Base-by-base conservation (phyloP, 306 rosid species). In the Prunus campanulata region DNA sequence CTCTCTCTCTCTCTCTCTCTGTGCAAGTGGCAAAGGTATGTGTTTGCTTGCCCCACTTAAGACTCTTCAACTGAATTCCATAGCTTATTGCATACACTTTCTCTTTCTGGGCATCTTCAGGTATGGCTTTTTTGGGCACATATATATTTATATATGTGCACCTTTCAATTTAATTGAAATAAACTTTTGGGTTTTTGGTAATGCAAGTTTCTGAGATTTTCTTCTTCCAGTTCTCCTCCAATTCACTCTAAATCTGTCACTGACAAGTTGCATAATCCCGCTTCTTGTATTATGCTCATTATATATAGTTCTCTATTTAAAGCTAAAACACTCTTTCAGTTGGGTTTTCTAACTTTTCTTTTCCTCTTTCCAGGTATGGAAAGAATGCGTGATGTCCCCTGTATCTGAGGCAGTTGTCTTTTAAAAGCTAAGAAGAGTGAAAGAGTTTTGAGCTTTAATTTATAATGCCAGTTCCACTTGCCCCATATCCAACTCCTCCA, bases 381-480 rank as follows among this genome's bases (percentile, higher is more conserved):
- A 70, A 73, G 85, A 62, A 87, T 25, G 80, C 67, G 60, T 76
- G 60, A 75, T 65, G 55, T 56, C 48, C 74, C 72, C 67, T 55
- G 74, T 14, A 18, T 76, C 69, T 78, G 75, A 84, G 61, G 72
- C 69, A 71, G 71, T 50, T 70, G 55, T 71, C 68, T 81, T 70
- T 59, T 71, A 20, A 75, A 86, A 90, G 66, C 76, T 86, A 71
- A 72, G 57, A 52, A 52, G 57, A 80, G 68, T 24, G 61, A 55
- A 14, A 49, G 62, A 54, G 64, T 74, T 78, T 8, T 61, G 72
- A 79, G 67, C 72, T 52, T 77, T 64, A 2, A 62, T 85, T 66
- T 60, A 88, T 86, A 92, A 96, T 96, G 99, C 99, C 99, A 87
- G 98, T 96, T 88, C 99, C 98, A 80, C 99, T 96, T 89, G 99